Evolutionary conservation across 352 stramenopile species (phyloP), one percentile per base, ranked within the genome.

Genomic region (Phytophthora ohioensis): DNA sequence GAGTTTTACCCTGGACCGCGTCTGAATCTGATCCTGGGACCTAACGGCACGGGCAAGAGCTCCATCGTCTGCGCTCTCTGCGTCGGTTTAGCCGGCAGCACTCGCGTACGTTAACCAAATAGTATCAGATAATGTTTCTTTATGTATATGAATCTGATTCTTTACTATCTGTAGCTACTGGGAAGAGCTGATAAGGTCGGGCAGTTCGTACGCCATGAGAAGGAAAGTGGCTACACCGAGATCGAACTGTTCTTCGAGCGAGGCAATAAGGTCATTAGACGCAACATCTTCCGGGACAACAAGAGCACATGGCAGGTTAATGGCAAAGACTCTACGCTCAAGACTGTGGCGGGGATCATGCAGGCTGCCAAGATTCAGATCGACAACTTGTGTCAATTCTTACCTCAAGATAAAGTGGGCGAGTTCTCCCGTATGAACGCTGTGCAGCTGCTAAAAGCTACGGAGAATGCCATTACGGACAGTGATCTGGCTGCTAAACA

Each of bases 371-470:
- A 95, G 39, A 99, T 99, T 65, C 87, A 98, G 65, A 97, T 99
- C 72, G 95, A 99, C 77, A 99, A 99, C 70, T 83, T 99, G 36
- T 99, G 97, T 64, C 98, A 99, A 48, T 99, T 99, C 68, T 75
- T 99, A 27, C 98, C 98, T 2, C 98, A 99, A 76, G 97, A 99
- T 70, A 98, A 97, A 75, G 97, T 97, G 15, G 88, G 90, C 55
- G 88, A 97, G 69, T 97, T 97, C 57, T 94, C 90, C n/a, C 80
- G 85, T 35, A 94, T 97, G 87, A 96, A 94, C 56, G 60, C 86
- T 0, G 75, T 87, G 46, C 76, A 91, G 69, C 75, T 97, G 43
- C 71, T 97, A 2, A 85, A 86, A n/a, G 88, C 88, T 3, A 97
- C 90, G 10, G 85, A 97, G 61, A 81, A 67, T 2, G 90, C 90